These are phyloP conservation scores for Acaromyces ingoldii DNA, from an alignment of 1,284 basidiomycete species.

Conservation along the genomic window DNA sequence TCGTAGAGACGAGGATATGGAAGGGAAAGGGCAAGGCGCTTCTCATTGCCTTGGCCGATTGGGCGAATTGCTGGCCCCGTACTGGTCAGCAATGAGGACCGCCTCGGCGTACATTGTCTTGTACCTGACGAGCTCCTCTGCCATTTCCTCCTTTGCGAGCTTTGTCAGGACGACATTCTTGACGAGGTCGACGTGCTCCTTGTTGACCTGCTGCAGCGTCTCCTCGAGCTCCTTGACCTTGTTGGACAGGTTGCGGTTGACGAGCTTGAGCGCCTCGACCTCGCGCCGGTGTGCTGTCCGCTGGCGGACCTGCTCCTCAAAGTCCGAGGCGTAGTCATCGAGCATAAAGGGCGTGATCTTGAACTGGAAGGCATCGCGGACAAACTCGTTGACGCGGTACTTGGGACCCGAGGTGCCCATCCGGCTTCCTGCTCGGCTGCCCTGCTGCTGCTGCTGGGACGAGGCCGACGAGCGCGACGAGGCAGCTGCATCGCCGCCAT, in stretches of 20 bases:
- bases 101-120: conserved; percentile 36
- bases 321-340: conserved; percentile 42
- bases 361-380: conserved; percentile 41
- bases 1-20: too few relatives aligned
- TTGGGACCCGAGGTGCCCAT: background rate
- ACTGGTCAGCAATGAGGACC: conserved; percentile 7
- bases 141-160: conserved; percentile 49
- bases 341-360: conserved; percentile 42
- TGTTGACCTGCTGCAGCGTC: conserved; percentile 32
- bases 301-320: conserved; percentile 38
- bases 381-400: conserved; percentile 36
- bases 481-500: too few relatives aligned
- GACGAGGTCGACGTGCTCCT: conserved; percentile 48
- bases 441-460: too few relatives aligned
- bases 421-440: background rate
- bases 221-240: conserved; percentile 43
- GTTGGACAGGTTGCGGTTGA: conserved; percentile 43
- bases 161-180: conserved; percentile 46
- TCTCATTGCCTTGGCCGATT: too few relatives aligned
- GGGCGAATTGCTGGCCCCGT: too few relatives aligned
- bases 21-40: too few relatives aligned
- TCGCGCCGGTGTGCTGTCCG: conserved; percentile 44
- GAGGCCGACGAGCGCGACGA: too few relatives aligned
- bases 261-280: conserved; percentile 41
- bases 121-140: conserved; percentile 43